Percentiles rank a stretch among this genome's conserved stretches.
Evolutionary conservation across 345 rosid species (phyloP).

Genomic region (Eucalyptus pauciflora): DNA sequence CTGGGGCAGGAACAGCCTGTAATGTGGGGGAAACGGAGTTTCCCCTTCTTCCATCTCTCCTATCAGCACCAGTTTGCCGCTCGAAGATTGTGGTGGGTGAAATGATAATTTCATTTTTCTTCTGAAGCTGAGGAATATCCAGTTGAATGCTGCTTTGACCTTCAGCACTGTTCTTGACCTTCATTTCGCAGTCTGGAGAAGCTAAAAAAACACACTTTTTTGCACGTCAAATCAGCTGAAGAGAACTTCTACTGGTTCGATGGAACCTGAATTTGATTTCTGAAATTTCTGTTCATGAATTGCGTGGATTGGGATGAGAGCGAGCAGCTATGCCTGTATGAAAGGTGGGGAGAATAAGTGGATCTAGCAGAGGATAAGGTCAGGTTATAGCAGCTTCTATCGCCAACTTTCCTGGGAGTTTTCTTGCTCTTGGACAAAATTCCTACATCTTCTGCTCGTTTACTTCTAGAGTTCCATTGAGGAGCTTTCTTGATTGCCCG

Average conservation of each 20-base stretch:
- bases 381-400: background rate
- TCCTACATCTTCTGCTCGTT: accelerated
- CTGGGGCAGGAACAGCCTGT: background rate
- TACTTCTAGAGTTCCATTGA: background rate
- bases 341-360: background rate
- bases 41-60: background rate
- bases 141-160: conserved; percentile 56
- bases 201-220: too few relatives aligned
- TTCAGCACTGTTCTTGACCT: conserved; percentile 24
- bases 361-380: background rate
- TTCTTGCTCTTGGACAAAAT: background rate
- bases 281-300: background rate
- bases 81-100: background rate
- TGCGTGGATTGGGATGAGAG: background rate
- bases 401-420: conserved; percentile 23
- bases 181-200: too few relatives aligned
- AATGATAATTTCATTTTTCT: background rate
- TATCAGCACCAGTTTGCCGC: background rate
- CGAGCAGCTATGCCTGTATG: background rate
- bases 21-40: background rate
- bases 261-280: too few relatives aligned
- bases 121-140: background rate
- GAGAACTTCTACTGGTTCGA: too few relatives aligned
- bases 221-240: too few relatives aligned
- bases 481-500: background rate